Percentiles rank a stretch among this genome's conserved stretches.
Conservation (phyloP, 768 basidiomycete species). For the Auriculariales sp. region DNA sequence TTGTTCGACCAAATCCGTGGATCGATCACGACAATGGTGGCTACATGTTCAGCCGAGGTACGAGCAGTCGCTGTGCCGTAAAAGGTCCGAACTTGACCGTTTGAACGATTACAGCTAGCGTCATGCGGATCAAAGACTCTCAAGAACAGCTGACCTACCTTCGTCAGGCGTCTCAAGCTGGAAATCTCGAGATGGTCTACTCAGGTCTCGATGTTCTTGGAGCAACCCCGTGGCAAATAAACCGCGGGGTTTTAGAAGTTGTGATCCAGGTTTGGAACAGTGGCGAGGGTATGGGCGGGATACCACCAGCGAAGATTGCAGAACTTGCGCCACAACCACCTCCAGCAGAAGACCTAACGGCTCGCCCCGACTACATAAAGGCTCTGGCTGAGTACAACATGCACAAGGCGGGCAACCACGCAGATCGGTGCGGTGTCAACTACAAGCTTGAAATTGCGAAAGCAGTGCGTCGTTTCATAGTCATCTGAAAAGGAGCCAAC, state of each 20-base stretch:
- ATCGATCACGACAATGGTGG: slow-evolving; percentile 59
- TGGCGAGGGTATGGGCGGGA: slow-evolving; percentile 67
- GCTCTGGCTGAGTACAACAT: slow-evolving; percentile 41
- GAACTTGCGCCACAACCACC: slow-evolving; percentile 47
- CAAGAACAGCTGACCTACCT: slow-evolving; percentile 74
- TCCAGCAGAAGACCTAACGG: slow-evolving; percentile 36
- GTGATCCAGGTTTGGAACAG: slow-evolving; percentile 78
- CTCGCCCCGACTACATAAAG: slow-evolving; percentile 38
- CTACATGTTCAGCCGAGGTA: slow-evolving; percentile 68
- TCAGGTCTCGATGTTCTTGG: slow-evolving; percentile 84
- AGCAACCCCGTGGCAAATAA: slow-evolving; percentile 81
- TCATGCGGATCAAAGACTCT: slow-evolving; percentile 90
- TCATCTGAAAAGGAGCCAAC: no score
- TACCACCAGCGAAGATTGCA: slow-evolving; percentile 62
- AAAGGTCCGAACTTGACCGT: neutral
- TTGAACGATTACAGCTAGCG: slow-evolving; percentile 27
- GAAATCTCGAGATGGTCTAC: slow-evolving; percentile 73
- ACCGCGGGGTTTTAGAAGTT: slow-evolving; percentile 59
- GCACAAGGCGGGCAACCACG: slow-evolving; percentile 68
- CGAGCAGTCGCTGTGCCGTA: slow-evolving; percentile 13
- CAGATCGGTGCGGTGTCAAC: slow-evolving; percentile 83
- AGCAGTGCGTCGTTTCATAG: slow-evolving; percentile 41
- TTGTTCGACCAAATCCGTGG: slow-evolving; percentile 86
- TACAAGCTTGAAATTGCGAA: slow-evolving; percentile 95
- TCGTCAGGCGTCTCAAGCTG: slow-evolving; percentile 50